Percentiles rank a stretch among this genome's conserved stretches.
phyloP scores from a whole-genome alignment of 352 stramenopile species.

The Phytophthora pinifolia region DNA sequence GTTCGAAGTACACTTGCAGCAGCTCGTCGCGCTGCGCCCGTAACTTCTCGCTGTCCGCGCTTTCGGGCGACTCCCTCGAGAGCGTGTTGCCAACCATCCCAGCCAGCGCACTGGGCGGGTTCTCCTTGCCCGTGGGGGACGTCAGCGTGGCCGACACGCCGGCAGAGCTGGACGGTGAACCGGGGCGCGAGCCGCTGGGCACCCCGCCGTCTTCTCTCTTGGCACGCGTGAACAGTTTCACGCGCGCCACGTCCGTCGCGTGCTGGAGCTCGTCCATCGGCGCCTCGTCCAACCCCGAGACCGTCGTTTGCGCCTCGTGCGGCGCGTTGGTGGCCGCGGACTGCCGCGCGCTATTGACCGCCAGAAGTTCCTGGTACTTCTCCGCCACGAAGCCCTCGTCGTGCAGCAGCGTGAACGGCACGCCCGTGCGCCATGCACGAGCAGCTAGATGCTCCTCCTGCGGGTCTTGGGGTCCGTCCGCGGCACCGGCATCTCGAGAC shows the following conservation, averaged over 20 bases:
- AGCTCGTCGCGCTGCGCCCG: conserved; percentile 39
- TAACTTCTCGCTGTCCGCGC: conserved; percentile 35
- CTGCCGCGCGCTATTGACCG: conserved; percentile 5
- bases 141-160: not conserved
- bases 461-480: not conserved
- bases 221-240: conserved; percentile 50
- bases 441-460: conserved; percentile 22
- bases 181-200: conserved; percentile 1
- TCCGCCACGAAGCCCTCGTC: conserved; percentile 70
- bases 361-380: conserved; percentile 56
- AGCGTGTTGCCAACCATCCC: conserved; percentile 43
- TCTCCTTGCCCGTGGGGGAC: conserved; percentile 23
- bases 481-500: conserved; percentile 19
- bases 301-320: conserved; percentile 34
- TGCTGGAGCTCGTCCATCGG: conserved; percentile 62
- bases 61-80: conserved; percentile 40
- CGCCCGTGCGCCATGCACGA: conserved; percentile 49
- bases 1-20: conserved; percentile 41
- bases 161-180: conserved; percentile 10
- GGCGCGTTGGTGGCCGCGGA: conserved; percentile 1
- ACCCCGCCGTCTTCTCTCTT: conserved; percentile 1
- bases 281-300: conserved; percentile 53
- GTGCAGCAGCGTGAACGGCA: conserved; percentile 70
- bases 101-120: conserved; percentile 34
- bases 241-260: conserved; percentile 48